phyloP scores from a whole-genome alignment of 495 filamentous ascomycete species.

The Platismatia glauca region DNA sequence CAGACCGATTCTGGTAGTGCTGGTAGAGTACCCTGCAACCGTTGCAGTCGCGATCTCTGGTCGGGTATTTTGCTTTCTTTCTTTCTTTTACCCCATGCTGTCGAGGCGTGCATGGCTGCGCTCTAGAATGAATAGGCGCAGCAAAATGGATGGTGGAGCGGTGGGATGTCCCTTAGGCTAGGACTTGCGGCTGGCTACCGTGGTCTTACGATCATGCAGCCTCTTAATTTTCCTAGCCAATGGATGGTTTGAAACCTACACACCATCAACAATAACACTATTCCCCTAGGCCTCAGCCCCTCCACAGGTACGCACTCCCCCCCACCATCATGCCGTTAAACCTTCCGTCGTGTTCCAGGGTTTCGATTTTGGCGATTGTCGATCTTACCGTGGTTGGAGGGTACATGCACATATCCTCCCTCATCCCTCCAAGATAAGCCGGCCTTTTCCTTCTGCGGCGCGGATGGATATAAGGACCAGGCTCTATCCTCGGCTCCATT shows the following conservation, averaged over 20 bases:
- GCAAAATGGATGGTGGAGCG: background rate
- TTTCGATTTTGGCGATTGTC: background rate
- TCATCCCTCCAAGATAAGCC: constrained; percentile 8
- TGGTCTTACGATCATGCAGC: background rate
- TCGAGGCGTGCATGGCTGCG: background rate
- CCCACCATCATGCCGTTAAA: background rate
- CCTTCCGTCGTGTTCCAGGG: background rate
- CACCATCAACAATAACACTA: background rate
- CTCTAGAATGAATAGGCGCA: background rate
- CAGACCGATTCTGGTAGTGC: background rate
- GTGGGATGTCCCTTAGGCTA: background rate
- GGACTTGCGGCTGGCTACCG: background rate
- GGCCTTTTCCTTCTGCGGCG: constrained; percentile 8
- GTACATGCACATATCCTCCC: background rate
- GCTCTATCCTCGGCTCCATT: background rate
- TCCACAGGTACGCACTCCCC: background rate
- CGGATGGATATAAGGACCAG: constrained; percentile 11
- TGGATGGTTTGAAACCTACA: constrained; percentile 3
- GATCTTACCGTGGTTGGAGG: constrained; percentile 3
- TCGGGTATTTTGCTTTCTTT: background rate
- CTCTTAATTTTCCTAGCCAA: background rate
- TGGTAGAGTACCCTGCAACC: background rate
- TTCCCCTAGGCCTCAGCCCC: background rate
- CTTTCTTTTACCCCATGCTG: background rate
- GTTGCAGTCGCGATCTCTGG: background rate